phyloP scores from a whole-genome alignment of 805 yeast genomes.

The Candida succiphila region DNA sequence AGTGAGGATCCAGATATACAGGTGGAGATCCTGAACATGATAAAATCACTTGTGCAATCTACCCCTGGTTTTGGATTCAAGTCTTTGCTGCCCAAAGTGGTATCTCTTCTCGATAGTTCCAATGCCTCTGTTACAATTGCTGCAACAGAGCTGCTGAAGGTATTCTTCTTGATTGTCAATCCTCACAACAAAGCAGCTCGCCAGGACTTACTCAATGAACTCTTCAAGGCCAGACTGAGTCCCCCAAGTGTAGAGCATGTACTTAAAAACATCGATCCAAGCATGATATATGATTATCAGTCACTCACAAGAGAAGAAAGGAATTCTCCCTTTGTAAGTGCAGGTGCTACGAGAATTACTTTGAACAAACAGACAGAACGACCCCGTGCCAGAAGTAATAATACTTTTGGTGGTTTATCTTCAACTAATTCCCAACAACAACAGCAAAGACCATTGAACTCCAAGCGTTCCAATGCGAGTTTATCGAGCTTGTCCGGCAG shows the following conservation, averaged over 20 bases:
- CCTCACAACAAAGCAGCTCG: slow-evolving; percentile 27
- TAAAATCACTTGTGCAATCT: slow-evolving; percentile 30
- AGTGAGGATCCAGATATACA: slow-evolving; percentile 28
- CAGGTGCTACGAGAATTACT: slow-evolving; percentile 19
- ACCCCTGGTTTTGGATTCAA: slow-evolving; percentile 25
- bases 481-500: neutral
- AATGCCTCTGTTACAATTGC: slow-evolving; percentile 7
- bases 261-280: slow-evolving; percentile 21
- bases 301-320: neutral
- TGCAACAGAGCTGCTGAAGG: slow-evolving; percentile 20
- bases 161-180: slow-evolving; percentile 25
- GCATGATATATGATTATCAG: slow-evolving; percentile 11
- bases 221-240: slow-evolving; percentile 25
- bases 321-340: slow-evolving; percentile 14
- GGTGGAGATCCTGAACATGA: slow-evolving; percentile 33
- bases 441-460: neutral
- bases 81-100: slow-evolving; percentile 15
- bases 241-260: slow-evolving; percentile 13
- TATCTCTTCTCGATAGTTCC: slow-evolving; percentile 11
- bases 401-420: too few species aligned
- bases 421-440: neutral
- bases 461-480: neutral
- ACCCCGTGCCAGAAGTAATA: neutral
- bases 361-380: neutral
- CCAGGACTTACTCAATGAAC: slow-evolving; percentile 32